Percentiles rank a stretch among this genome's conserved stretches.
phyloP scores from a whole-genome alignment of 2,329 filamentous ascomycete species.

The Aspergillus brasiliensis region DNA sequence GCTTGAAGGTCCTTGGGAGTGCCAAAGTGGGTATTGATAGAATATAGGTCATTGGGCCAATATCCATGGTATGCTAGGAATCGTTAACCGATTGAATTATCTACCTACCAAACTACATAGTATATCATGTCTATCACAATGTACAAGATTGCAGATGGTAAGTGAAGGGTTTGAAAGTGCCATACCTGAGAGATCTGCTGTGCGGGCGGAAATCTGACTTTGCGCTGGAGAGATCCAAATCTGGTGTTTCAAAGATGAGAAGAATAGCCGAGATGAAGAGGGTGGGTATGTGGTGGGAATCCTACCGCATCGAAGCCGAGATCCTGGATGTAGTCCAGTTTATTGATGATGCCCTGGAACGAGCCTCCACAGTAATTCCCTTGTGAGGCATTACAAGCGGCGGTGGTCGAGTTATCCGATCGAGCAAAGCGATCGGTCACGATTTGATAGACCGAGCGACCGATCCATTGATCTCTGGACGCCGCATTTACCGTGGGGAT shows the following conservation, averaged over 20 bases:
- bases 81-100: neutral
- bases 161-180: neutral
- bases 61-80: slow-evolving; percentile 47
- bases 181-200: slow-evolving; percentile 4
- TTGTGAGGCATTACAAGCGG: slow-evolving; percentile 24
- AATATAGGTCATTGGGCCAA: slow-evolving; percentile 50
- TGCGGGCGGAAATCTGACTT: neutral
- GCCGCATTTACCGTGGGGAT: slow-evolving; percentile 1
- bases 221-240: slow-evolving; percentile 6
- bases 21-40: slow-evolving; percentile 61
- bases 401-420: slow-evolving; percentile 38
- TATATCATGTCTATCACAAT: neutral
- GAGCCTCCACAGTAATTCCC: slow-evolving; percentile 49
- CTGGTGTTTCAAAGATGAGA: neutral
- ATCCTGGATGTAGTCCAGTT: slow-evolving; percentile 52
- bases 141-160: neutral
- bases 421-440: slow-evolving; percentile 47
- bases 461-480: slow-evolving; percentile 34
- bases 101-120: neutral
- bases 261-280: neutral
- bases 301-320: slow-evolving; percentile 53
- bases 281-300: slow-evolving; percentile 44
- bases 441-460: slow-evolving; percentile 47
- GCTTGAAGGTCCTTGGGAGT: slow-evolving; percentile 60
- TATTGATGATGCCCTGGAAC: slow-evolving; percentile 47